Evolutionary conservation across 2,329 filamentous ascomycete species (phyloP).

Genomic region (Chrysoporthe austroafricana): DNA sequence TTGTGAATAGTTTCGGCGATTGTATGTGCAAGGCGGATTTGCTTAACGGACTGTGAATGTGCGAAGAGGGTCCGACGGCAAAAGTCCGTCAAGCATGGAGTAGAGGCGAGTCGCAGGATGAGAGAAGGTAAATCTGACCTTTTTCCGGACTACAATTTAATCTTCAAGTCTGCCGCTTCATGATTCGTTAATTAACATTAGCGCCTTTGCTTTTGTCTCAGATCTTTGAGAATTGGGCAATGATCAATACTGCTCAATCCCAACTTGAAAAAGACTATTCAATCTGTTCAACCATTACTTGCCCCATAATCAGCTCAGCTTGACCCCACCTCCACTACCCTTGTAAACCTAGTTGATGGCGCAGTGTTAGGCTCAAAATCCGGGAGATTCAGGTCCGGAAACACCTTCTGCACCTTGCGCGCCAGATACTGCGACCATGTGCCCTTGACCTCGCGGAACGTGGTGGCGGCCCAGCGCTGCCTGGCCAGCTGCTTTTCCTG

Average conservation of each 20-base stretch:
- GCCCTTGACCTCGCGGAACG: constrained; percentile 1
- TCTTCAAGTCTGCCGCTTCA: background rate
- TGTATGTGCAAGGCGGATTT: too few relatives aligned
- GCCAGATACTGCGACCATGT: constrained; percentile 4
- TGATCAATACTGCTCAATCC: background rate
- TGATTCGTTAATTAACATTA: background rate
- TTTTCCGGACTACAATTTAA: background rate
- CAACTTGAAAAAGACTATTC: background rate
- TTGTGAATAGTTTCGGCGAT: too few relatives aligned
- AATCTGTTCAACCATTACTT: background rate
- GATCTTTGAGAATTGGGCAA: background rate
- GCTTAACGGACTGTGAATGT: background rate
- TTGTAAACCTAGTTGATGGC: constrained; percentile 2
- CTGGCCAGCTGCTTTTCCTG: constrained; percentile 1
- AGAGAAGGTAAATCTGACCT: background rate
- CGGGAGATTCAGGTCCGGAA: constrained; percentile 1
- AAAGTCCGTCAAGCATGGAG: background rate
- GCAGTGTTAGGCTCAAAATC: constrained; percentile 4
- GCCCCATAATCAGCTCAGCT: background rate
- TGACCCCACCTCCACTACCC: background rate
- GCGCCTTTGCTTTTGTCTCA: background rate
- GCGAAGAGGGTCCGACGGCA: background rate
- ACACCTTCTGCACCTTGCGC: constrained; percentile 13
- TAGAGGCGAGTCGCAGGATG: background rate
- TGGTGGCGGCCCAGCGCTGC: constrained; percentile 5